Conservation (phyloP, 108 stramenopile species). For the Seminavis robusta region DNA sequence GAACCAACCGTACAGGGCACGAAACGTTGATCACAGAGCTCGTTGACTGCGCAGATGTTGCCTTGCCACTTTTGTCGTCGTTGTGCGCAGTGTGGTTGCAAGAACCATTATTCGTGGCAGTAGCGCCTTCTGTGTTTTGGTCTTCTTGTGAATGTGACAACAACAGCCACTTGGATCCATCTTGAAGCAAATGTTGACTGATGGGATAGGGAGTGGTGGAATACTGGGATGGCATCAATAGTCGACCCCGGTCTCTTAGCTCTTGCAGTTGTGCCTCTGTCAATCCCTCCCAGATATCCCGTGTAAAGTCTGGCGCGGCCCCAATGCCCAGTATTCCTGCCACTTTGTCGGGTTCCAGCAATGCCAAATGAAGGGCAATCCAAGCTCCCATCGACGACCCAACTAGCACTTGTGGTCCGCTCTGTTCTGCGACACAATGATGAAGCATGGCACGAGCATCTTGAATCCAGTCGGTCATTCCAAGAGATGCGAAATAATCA, state of each 20-base stretch:
- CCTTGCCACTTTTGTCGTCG: too few species aligned
- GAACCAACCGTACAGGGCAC: conserved; percentile 30
- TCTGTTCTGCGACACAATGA: not conserved
- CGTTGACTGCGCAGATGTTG: too few species aligned
- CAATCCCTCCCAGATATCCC: conserved; percentile 5
- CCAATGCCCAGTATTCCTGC: conserved; percentile 36
- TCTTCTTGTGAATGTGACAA: too few species aligned
- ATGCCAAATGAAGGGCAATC: conserved; percentile 31
- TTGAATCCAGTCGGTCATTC: conserved; percentile 18
- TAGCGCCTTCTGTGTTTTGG: too few species aligned
- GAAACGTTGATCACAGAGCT: conserved; percentile 1
- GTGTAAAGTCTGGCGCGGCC: conserved; percentile 30
- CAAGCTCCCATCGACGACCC: conserved; percentile 49
- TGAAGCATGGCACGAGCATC: conserved; percentile 19
- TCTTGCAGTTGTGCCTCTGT: not conserved
- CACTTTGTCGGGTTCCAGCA: conserved; percentile 10
- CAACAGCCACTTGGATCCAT: conserved; percentile 15
- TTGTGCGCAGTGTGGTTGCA: not conserved
- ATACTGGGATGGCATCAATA: conserved; percentile 13
- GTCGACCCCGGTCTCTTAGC: conserved; percentile 3
- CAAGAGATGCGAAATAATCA: not conserved
- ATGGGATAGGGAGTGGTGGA: conserved; percentile 18
- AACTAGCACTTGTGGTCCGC: conserved; percentile 11
- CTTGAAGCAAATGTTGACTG: conserved; percentile 16
- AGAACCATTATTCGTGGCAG: not conserved